These are phyloP conservation scores for Phytophthora cajani DNA, from an alignment of 352 stramenopile species.

Conservation along the genomic window DNA sequence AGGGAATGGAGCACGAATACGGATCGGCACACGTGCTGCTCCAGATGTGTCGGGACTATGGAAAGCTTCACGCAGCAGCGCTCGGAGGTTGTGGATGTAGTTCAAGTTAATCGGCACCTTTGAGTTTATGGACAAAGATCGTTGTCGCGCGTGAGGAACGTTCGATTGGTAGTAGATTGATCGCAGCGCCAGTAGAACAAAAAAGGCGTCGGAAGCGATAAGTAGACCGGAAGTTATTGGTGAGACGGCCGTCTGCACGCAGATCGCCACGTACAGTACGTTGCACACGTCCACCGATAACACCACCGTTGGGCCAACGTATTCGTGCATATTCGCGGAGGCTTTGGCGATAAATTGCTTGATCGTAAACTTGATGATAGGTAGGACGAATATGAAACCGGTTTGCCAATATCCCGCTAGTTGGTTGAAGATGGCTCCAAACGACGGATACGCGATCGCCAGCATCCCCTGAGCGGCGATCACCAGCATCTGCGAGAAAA, in stretches of 20 bases:
- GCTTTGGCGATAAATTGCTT: slow-evolving; percentile 16
- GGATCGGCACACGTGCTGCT: too few species aligned
- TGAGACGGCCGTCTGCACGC: slow-evolving; percentile 25
- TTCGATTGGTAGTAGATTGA: slow-evolving; percentile 18
- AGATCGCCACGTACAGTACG: slow-evolving; percentile 25
- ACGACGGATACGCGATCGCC: slow-evolving; percentile 10
- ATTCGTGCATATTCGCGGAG: slow-evolving; percentile 13
- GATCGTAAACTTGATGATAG: slow-evolving; percentile 20
- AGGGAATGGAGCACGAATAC: too few species aligned
- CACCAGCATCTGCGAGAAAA: neutral
- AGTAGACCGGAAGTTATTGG: neutral
- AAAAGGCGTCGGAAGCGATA: slow-evolving; percentile 27
- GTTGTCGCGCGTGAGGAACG: neutral
- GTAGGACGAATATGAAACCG: neutral
- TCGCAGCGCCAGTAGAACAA: slow-evolving; percentile 7
- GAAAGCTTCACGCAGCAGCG: too few species aligned
- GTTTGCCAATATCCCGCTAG: neutral
- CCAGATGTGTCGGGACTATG: too few species aligned
- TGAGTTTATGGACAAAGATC: neutral
- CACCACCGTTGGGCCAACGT: slow-evolving; percentile 8
- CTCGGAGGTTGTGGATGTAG: too few species aligned
- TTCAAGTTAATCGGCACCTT: too few species aligned
- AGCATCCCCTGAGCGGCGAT: slow-evolving; percentile 12
- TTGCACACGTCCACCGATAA: slow-evolving; percentile 35
- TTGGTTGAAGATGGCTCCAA: slow-evolving; percentile 9